Conservation (phyloP, 768 basidiomycete species). For the Trichaptum fuscoviolaceum region DNA sequence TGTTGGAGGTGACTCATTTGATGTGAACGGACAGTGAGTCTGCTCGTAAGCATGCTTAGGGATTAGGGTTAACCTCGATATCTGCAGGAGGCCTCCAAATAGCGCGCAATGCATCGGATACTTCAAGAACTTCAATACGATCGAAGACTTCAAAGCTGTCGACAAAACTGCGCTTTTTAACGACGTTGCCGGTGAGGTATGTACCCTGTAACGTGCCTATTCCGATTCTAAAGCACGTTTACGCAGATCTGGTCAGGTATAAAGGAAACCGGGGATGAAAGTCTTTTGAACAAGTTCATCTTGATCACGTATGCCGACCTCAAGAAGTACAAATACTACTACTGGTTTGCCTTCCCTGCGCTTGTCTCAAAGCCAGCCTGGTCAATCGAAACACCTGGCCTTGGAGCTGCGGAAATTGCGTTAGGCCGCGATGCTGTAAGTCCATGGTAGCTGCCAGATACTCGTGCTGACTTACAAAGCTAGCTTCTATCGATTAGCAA, state of each 20-base stretch:
- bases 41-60: background rate
- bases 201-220: conserved; percentile 6
- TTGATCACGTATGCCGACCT: conserved; percentile 94
- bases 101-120: conserved; percentile 54
- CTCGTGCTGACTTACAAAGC: background rate
- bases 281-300: conserved; percentile 70
- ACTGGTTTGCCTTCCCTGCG: conserved; percentile 98
- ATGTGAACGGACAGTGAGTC: conserved; percentile 40
- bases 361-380: conserved; percentile 86
- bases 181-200: conserved; percentile 59
- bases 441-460: conserved; percentile 1
- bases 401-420: conserved; percentile 43
- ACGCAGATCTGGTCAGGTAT: conserved; percentile 68
- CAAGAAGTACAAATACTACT: conserved; percentile 96
- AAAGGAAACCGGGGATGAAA: conserved; percentile 42
- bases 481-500: conserved; percentile 51
- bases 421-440: conserved; percentile 40
- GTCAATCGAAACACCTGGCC: conserved; percentile 67
- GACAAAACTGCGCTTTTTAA: conserved; percentile 89
- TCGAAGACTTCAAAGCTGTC: conserved; percentile 89
- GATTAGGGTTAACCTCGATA: background rate
- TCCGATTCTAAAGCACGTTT: background rate
- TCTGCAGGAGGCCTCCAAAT: conserved; percentile 38
- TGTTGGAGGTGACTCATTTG: conserved; percentile 63
- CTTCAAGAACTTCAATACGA: conserved; percentile 94